These are phyloP conservation scores for Lepidium sativum DNA, from an alignment of 345 rosid species.

Conservation along the genomic window DNA sequence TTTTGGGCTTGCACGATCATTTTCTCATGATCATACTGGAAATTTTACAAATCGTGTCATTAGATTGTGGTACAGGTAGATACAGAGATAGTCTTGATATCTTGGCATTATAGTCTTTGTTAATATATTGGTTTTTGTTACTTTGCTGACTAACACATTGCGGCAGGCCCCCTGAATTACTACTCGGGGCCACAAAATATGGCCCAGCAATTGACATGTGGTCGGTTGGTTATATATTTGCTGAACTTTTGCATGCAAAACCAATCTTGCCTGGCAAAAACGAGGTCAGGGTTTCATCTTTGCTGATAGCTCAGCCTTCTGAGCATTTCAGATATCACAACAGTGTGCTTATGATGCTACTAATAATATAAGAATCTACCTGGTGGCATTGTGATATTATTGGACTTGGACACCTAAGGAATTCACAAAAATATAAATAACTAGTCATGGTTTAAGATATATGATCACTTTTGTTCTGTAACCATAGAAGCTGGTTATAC, in stretches of 20 bases:
- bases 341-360: background rate
- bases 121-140: background rate
- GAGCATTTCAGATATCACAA: background rate
- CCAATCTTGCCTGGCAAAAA: constrained; percentile 87
- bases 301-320: background rate
- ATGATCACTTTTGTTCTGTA: background rate
- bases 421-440: background rate
- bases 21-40: constrained; percentile 62
- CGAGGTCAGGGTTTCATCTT: constrained; percentile 45
- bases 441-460: background rate
- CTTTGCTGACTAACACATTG: constrained; percentile 5
- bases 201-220: constrained; percentile 97
- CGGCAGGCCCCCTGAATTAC: constrained; percentile 87
- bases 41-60: constrained; percentile 88
- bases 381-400: background rate
- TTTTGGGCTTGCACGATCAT: constrained; percentile 90
- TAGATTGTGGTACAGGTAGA: constrained; percentile 90
- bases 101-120: background rate
- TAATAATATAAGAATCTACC: background rate
- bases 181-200: constrained; percentile 86
- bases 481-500: background rate
- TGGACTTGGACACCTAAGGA: background rate
- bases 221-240: constrained; percentile 95
- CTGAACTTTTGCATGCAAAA: constrained; percentile 83
- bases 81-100: background rate